Conservation (phyloP, 192 early-diverging fungal genomes). For the Mortierella alpina region DNA sequence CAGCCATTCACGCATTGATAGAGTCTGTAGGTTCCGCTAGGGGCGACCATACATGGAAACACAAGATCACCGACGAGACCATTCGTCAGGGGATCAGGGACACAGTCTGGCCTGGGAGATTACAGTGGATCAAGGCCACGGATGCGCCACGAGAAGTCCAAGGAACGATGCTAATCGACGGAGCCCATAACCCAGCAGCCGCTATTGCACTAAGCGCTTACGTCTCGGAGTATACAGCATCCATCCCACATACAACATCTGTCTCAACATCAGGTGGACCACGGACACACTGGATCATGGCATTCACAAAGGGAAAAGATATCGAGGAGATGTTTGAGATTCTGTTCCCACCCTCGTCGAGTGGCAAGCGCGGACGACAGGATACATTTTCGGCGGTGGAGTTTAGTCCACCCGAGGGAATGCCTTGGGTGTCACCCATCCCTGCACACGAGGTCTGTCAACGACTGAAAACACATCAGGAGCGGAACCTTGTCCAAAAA, state of each 20-base stretch:
- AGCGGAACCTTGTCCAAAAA: conserved; percentile 16
- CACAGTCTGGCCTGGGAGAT: conserved; percentile 85
- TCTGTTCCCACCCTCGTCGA: conserved; percentile 53
- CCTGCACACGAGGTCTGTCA: conserved; percentile 59
- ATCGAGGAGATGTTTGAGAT: conserved; percentile 66
- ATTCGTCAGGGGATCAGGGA: conserved; percentile 73
- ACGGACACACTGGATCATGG: conserved; percentile 82
- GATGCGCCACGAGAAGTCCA: conserved; percentile 27
- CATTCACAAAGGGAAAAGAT: conserved; percentile 77
- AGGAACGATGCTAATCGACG: conserved; percentile 81
- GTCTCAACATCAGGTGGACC: neutral
- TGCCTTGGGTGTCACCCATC: conserved; percentile 86
- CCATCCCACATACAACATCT: conserved; percentile 1
- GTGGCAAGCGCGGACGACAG: conserved; percentile 6
- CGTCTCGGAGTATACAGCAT: conserved; percentile 58
- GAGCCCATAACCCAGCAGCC: conserved; percentile 89
- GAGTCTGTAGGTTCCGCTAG: neutral
- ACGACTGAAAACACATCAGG: conserved; percentile 11
- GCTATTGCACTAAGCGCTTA: conserved; percentile 73
- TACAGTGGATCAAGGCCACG: conserved; percentile 71
- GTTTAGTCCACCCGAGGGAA: conserved; percentile 82
- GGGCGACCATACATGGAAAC: conserved; percentile 34
- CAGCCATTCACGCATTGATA: conserved; percentile 66
- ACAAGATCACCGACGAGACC: conserved; percentile 58
- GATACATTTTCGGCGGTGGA: conserved; percentile 76